A percentile compares a stretch with the other conserved stretches of the same genome.
Conservation (phyloP, 2,329 filamentous ascomycete species). For the Cytospora paraplurivora region DNA sequence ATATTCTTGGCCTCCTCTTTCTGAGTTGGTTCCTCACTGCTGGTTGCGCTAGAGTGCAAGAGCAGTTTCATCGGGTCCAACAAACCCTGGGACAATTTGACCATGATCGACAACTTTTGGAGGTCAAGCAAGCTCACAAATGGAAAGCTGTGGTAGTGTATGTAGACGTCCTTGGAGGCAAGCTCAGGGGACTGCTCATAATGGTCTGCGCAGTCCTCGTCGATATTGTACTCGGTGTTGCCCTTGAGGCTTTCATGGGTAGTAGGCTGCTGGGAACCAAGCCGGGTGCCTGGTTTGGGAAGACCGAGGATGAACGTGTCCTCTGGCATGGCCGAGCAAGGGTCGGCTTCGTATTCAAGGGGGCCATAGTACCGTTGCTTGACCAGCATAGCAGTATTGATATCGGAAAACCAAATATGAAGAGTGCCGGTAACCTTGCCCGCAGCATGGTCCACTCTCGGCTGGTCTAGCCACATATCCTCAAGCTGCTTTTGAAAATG, state of each 20-base stretch:
- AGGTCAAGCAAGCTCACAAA: neutral
- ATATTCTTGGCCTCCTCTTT: neutral
- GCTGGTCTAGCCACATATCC: constrained; percentile 21
- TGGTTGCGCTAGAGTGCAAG: neutral
- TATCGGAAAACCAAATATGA: constrained; percentile 23
- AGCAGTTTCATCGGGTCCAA: neutral
- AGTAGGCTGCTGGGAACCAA: neutral
- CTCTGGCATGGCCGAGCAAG: neutral
- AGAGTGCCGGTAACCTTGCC: neutral
- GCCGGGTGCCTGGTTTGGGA: neutral
- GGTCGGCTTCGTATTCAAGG: constrained; percentile 20
- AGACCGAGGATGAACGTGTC: neutral
- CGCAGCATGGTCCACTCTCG: neutral
- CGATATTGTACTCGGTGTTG: neutral
- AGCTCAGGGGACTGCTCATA: too few species aligned
- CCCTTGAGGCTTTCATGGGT: too few species aligned
- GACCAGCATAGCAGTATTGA: neutral
- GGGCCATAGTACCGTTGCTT: neutral
- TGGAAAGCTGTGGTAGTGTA: neutral
- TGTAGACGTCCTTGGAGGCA: neutral
- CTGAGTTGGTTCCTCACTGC: too few species aligned
- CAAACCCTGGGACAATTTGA: neutral
- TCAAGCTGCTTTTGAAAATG: constrained; percentile 23
- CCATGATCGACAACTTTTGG: neutral
- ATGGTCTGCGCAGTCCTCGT: neutral